Conservation (phyloP, 345 rosid genomes). For the Arabidopsis thaliana region DNA sequence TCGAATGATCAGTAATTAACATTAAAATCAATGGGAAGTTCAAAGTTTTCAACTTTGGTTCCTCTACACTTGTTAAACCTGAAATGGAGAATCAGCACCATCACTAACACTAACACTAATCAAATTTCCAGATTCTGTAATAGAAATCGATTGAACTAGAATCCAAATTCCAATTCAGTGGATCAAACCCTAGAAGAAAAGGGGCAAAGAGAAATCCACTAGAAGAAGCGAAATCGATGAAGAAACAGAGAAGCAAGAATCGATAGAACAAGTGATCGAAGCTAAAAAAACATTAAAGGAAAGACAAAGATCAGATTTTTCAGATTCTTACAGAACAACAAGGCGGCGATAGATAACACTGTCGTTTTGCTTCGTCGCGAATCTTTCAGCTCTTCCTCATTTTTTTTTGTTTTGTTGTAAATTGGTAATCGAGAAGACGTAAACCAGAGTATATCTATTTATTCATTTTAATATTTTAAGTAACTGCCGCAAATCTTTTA, state of each 20-base stretch:
- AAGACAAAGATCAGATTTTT: conserved; percentile 22
- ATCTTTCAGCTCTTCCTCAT: background rate
- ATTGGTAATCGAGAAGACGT: conserved; percentile 32
- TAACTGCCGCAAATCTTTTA: conserved; percentile 38
- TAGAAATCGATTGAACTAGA: background rate
- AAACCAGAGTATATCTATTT: background rate
- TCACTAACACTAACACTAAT: conserved; percentile 26
- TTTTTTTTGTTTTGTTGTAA: background rate
- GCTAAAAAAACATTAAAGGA: background rate
- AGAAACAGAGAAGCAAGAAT: conserved; percentile 14
- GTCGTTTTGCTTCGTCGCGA: conserved; percentile 33
- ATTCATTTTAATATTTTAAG: conserved; percentile 1
- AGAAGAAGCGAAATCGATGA: background rate
- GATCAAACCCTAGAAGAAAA: conserved; percentile 34
- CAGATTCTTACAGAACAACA: conserved; percentile 39
- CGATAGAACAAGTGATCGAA: conserved; percentile 13
- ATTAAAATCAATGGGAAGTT: background rate
- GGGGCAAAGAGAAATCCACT: background rate
- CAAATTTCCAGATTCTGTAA: conserved; percentile 20
- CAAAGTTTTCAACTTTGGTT: conserved; percentile 21
- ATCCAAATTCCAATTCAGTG: background rate
- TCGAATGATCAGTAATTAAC: background rate
- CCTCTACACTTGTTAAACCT: conserved; percentile 23
- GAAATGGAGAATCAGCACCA: conserved; percentile 24
- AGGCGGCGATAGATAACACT: conserved; percentile 26